Conservation (phyloP, 371 early-diverging fungal species). For the Vairimorpha ceranae region DNA sequence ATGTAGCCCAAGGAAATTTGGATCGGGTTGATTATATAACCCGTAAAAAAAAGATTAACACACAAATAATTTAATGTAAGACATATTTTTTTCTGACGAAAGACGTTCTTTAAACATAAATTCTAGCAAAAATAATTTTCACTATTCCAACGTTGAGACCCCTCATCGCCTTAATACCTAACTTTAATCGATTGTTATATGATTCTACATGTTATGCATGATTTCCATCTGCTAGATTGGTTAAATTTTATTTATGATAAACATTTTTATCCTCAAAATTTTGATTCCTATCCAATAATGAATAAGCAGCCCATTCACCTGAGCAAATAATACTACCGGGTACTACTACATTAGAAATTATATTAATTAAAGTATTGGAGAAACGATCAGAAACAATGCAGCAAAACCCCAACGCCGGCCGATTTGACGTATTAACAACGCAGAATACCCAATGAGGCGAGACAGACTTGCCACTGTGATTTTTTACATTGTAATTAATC, state of each 20-base stretch:
- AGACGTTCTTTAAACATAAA: background rate
- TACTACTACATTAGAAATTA: background rate
- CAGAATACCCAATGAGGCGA: background rate
- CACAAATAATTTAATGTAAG: background rate
- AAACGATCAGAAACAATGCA: background rate
- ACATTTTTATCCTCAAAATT: background rate
- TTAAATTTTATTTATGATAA: background rate
- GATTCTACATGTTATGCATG: background rate
- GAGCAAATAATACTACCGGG: background rate
- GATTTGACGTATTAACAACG: background rate
- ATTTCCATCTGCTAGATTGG: background rate
- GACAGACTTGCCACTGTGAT: background rate
- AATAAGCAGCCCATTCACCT: background rate
- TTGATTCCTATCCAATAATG: background rate
- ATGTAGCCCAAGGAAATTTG: background rate
- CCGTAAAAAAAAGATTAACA: background rate
- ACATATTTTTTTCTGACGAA: background rate
- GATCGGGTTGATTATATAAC: background rate
- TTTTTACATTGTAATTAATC: too few relatives aligned
- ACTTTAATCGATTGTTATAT: background rate
- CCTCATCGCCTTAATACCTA: background rate
- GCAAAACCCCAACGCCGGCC: background rate
- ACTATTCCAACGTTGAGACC: background rate
- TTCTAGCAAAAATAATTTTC: background rate
- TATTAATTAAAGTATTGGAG: background rate